Conservation (phyloP, 805 yeast species). For the Ogataea pini region DNA sequence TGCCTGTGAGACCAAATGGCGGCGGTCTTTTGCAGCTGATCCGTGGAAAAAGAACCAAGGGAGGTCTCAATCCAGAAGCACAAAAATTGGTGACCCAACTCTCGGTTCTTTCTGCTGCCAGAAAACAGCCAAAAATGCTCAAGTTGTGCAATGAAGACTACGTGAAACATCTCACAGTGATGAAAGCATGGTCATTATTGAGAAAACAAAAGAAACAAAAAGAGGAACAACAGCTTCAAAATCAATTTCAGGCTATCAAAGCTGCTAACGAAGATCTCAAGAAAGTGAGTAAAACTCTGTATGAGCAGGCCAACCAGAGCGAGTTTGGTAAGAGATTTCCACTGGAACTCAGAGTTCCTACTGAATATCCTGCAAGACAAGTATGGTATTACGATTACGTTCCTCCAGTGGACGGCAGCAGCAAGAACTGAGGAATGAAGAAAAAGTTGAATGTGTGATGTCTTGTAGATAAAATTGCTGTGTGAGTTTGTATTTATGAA, state of each 20-base stretch:
- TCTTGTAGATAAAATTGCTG: constrained; percentile 3
- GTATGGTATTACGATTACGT: constrained; percentile 70
- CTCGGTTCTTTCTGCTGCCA: constrained; percentile 80
- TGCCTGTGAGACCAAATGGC: constrained; percentile 3
- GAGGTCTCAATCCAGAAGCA: constrained; percentile 32
- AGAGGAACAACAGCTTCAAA: constrained; percentile 44
- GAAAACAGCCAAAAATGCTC: constrained; percentile 83
- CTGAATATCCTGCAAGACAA: constrained; percentile 81
- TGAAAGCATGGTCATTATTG: constrained; percentile 75
- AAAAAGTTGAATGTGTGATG: neutral
- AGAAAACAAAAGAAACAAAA: constrained; percentile 52
- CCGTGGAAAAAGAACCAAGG: constrained; percentile 38
- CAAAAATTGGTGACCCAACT: constrained; percentile 49
- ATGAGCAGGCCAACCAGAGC: constrained; percentile 56
- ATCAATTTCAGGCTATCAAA: constrained; percentile 65
- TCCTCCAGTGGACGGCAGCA: constrained; percentile 26
- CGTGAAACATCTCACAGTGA: constrained; percentile 79
- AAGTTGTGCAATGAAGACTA: constrained; percentile 78
- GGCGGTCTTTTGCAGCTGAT: constrained; percentile 42
- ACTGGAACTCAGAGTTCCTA: constrained; percentile 82
- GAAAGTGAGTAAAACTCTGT: constrained; percentile 52
- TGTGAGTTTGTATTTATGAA: constrained; percentile 3
- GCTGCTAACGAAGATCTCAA: constrained; percentile 75
- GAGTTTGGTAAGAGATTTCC: constrained; percentile 70
- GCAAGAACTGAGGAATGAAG: constrained; percentile 7